Conservation (phyloP, 352 stramenopile species). For the Phytophthora podocarpi region DNA sequence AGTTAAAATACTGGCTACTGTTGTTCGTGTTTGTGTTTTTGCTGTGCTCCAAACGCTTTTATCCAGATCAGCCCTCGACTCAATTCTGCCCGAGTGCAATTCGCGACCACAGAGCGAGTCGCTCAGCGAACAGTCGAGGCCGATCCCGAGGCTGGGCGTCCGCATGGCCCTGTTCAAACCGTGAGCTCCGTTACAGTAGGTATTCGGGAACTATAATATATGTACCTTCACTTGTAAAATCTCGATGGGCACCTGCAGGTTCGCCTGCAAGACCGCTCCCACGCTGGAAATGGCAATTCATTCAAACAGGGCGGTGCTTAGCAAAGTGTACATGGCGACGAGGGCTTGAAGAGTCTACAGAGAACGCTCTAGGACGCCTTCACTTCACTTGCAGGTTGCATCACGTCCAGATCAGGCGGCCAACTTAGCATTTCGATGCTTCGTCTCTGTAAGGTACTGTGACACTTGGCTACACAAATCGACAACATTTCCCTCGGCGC, state of each 20-base stretch:
- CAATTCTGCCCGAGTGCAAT: too few species aligned
- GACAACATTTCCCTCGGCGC: slow-evolving; percentile 16
- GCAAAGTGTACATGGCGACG: slow-evolving; percentile 10
- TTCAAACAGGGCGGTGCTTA: neutral
- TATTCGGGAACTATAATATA: too few species aligned
- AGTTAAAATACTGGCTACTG: too few species aligned
- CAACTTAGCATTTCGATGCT: neutral
- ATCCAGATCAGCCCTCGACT: neutral
- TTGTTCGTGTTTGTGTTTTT: too few species aligned
- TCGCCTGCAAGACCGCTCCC: too few species aligned
- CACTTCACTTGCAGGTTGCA: neutral
- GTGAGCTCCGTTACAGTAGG: too few species aligned
- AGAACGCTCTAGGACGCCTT: neutral
- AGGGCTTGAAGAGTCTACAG: neutral
- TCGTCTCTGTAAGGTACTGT: slow-evolving; percentile 31
- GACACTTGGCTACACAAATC: slow-evolving; percentile 35
- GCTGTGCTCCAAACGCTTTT: too few species aligned
- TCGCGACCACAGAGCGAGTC: neutral
- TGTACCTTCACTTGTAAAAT: too few species aligned
- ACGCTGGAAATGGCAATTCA: neutral
- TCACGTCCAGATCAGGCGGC: slow-evolving; percentile 1
- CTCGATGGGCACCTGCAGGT: too few species aligned
- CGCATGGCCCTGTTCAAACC: neutral
- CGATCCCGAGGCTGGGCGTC: neutral
- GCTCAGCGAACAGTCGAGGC: neutral